Base-by-base conservation (phyloP, 139 green algal genomes). In the Chlorella sp. region DNA sequence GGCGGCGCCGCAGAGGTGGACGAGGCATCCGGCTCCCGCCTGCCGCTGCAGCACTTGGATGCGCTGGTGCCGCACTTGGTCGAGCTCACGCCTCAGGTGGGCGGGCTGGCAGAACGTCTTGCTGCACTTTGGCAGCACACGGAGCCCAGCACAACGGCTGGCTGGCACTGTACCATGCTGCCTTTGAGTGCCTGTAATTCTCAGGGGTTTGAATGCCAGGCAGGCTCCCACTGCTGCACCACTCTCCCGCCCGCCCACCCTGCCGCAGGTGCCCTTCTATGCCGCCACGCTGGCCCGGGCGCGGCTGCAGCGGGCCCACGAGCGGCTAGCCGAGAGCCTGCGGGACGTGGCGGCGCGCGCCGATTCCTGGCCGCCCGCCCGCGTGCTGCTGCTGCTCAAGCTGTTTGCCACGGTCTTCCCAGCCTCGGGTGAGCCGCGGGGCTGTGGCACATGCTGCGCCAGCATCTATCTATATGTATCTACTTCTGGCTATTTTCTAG, bases 391-490 rank as follows among this genome's bases (percentile, higher is more conserved):
- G 73, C 92, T 97, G 83, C 88, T 99, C 26, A 90, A 92, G 75
- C 95, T 99, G 13, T 97, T 96, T 80, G 69, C 87, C 26, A 86
- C 83, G 24, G 87, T 98, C 40, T 99, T 98, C 88, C 96, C 96
- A 2, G 86, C 89, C 0, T 80, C 87, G 36, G 77, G 77, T 56
- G n/a, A 62, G 41, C 3, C n/a, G n/a, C n/a, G n/a, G n/a, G n/a
- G n/a, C n/a, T n/a, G n/a, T n/a, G n/a, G n/a, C n/a, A n/a, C n/a
- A n/a, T n/a, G n/a, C n/a, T n/a, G n/a, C n/a, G n/a, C n/a, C n/a
- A n/a, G n/a, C n/a, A n/a, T n/a, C n/a, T n/a, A n/a, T n/a, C n/a
- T n/a, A n/a, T n/a, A n/a, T n/a, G n/a, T n/a, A n/a, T n/a, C n/a
- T n/a, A n/a, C n/a, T n/a, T n/a, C n/a, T n/a, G n/a, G n/a, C n/a